phyloP scores from a whole-genome alignment of 495 filamentous ascomycete genomes.

The Aspergillus indologenus region DNA sequence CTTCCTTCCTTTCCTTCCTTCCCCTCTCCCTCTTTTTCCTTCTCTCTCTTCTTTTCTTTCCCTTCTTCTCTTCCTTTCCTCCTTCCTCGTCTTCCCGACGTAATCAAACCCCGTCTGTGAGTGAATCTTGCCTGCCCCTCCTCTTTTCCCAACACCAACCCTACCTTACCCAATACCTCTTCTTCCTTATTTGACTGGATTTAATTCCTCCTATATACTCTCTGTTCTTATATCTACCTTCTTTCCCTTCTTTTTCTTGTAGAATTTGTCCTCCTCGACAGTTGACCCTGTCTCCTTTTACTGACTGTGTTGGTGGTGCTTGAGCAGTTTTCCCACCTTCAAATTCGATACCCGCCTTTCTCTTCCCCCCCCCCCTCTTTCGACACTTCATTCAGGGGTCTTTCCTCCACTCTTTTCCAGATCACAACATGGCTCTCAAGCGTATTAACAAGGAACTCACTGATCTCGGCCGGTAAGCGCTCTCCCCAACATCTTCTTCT shows the following conservation, averaged over 20 bases:
- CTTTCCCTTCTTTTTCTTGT: not conserved
- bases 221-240: not conserved
- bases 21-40: constrained; percentile 11
- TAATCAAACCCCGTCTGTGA: constrained; percentile 16
- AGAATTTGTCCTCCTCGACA: too few relatives aligned
- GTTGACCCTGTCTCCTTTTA: not conserved
- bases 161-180: not conserved
- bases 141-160: constrained; percentile 10
- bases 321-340: constrained; percentile 19
- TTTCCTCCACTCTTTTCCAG: constrained; percentile 8
- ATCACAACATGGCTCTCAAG: constrained; percentile 88
- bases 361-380: constrained; percentile 16
- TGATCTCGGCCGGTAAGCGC: constrained; percentile 91
- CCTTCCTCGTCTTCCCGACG: constrained; percentile 16
- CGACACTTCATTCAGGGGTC: constrained; percentile 8
- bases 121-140: constrained; percentile 23
- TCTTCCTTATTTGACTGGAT: too few relatives aligned
- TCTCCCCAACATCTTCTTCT: not conserved
- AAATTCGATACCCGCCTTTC: constrained; percentile 16
- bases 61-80: constrained; percentile 16
- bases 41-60: constrained; percentile 14
- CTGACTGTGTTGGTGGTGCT: constrained; percentile 12
- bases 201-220: not conserved
- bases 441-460: constrained; percentile 99
- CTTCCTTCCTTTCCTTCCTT: not conserved